phyloP scores from a whole-genome alignment of 805 yeast species.

The Saccharomyces jurei region DNA sequence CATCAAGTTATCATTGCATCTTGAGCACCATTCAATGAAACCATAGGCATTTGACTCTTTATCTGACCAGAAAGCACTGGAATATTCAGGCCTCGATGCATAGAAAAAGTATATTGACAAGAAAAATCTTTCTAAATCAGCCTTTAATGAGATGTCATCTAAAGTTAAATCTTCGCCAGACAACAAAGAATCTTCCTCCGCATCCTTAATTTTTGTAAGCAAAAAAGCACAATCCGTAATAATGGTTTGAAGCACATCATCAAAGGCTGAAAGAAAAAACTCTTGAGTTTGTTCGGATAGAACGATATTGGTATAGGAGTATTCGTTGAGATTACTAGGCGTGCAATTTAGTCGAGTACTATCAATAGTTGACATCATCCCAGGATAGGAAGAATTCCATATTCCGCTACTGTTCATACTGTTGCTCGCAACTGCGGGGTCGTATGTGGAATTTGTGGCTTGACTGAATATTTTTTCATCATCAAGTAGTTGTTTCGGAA shows the following conservation, averaged over 20 bases:
- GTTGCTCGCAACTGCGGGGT: background rate
- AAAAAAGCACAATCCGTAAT: slow-evolving; percentile 59
- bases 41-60: slow-evolving; percentile 62
- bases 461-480: slow-evolving; percentile 24
- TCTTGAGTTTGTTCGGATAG: slow-evolving; percentile 21
- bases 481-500: slow-evolving; percentile 46
- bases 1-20: slow-evolving; percentile 71
- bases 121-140: slow-evolving; percentile 84
- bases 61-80: slow-evolving; percentile 61
- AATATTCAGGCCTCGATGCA: slow-evolving; percentile 48
- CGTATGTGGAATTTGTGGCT: background rate
- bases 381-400: background rate
- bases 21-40: slow-evolving; percentile 81
- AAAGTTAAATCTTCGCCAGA: slow-evolving; percentile 49
- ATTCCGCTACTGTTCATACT: background rate
- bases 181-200: slow-evolving; percentile 63
- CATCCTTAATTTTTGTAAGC: slow-evolving; percentile 58
- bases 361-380: background rate
- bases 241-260: slow-evolving; percentile 45
- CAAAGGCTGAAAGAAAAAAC: slow-evolving; percentile 37
- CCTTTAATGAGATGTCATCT: slow-evolving; percentile 59
- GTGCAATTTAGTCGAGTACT: background rate
- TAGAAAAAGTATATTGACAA: slow-evolving; percentile 65
- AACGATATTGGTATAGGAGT: slow-evolving; percentile 7
- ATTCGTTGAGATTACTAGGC: background rate